A percentile compares a stretch with the other conserved stretches of the same genome.
Evolutionary conservation across 805 yeast species (phyloP).

Genomic region (Ogataea methylovora): DNA sequence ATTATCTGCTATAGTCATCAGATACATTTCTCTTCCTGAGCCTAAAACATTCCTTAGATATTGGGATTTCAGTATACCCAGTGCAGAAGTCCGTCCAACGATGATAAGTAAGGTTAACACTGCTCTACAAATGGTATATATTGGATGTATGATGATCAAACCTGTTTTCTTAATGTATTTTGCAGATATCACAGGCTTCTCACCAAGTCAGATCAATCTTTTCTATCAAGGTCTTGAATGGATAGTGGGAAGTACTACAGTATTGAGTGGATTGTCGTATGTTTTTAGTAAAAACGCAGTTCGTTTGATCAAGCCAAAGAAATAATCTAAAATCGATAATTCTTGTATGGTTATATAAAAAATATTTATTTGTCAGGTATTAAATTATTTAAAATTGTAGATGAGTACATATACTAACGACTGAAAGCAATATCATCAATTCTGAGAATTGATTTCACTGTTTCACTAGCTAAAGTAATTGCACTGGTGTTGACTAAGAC

Average conservation of each 20-base stretch:
- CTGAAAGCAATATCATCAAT: constrained; percentile 96
- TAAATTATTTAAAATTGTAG: neutral
- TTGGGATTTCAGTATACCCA: constrained; percentile 73
- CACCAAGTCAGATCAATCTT: too few relatives aligned
- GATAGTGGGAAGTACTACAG: constrained; percentile 62
- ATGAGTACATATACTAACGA: constrained; percentile 36
- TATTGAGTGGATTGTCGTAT: constrained; percentile 73
- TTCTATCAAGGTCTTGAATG: constrained; percentile 45
- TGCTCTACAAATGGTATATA: constrained; percentile 83
- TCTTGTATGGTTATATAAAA: neutral
- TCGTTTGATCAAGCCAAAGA: constrained; percentile 32
- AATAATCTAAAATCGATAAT: neutral
- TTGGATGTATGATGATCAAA: constrained; percentile 54
- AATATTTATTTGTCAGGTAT: neutral
- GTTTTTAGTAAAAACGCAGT: constrained; percentile 65
- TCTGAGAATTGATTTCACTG: constrained; percentile 91
- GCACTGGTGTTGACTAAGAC: constrained; percentile 93
- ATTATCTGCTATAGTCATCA: constrained; percentile 58
- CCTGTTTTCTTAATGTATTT: constrained; percentile 39
- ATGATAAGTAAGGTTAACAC: constrained; percentile 83
- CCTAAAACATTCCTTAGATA: constrained; percentile 68
- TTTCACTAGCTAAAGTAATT: constrained; percentile 88
- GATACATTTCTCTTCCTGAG: constrained; percentile 66
- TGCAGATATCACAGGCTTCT: too few relatives aligned
- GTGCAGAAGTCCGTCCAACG: constrained; percentile 86